A percentile compares a stretch with the other conserved stretches of the same genome.
These are phyloP conservation scores for Effrenium voratum DNA, from an alignment of 73 alveolate species.

Conservation along the genomic window DNA sequence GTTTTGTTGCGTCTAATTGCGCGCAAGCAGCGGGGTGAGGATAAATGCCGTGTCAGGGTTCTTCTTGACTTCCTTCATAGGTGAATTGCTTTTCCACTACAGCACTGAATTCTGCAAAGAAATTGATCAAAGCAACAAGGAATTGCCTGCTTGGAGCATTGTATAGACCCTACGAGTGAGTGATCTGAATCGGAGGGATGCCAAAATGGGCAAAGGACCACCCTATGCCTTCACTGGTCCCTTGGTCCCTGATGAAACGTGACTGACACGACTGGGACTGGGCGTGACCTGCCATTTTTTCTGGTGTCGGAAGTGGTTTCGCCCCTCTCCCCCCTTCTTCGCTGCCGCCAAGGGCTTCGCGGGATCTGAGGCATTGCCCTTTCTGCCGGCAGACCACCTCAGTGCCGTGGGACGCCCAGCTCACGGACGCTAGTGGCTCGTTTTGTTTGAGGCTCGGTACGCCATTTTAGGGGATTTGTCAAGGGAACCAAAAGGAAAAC, in stretches of 20 bases:
- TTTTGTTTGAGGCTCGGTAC: background rate
- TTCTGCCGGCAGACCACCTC: slow-evolving; percentile 38
- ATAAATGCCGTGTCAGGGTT: too few species aligned
- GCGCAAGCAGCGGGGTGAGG: too few species aligned
- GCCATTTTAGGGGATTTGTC: background rate
- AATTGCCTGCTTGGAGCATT: too few species aligned
- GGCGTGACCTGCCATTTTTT: background rate
- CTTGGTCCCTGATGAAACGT: background rate
- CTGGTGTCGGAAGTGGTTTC: background rate
- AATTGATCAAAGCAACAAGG: too few species aligned
- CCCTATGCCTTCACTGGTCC: background rate
- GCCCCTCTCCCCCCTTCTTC: background rate
- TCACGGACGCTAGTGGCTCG: background rate
- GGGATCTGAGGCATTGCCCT: slow-evolving; percentile 43
- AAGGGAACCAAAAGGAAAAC: background rate
- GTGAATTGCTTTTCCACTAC: too few species aligned
- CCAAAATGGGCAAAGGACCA: background rate
- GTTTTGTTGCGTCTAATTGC: too few species aligned
- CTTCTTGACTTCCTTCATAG: too few species aligned
- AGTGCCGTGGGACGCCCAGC: background rate
- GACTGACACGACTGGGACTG: background rate
- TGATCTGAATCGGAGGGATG: background rate
- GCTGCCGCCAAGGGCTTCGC: too few species aligned
- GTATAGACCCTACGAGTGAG: too few species aligned
- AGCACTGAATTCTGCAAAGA: too few species aligned